phyloP scores from a whole-genome alignment of 2,329 filamentous ascomycete species.

The Aspergillus sclerotialis region DNA sequence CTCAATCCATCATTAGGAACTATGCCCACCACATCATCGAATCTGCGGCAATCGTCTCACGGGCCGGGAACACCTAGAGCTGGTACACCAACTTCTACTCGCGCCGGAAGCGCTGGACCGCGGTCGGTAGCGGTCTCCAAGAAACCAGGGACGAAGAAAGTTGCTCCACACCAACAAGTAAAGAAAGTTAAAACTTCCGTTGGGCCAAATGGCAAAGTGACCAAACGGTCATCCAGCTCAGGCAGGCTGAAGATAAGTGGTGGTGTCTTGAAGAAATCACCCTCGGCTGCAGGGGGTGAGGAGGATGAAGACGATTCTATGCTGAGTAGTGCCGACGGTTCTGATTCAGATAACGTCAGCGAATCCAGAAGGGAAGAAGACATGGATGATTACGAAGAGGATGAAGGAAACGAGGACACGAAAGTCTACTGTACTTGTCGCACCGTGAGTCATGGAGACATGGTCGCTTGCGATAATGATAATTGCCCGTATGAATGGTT shows the following conservation, averaged over 20 bases:
- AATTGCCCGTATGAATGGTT: slow-evolving; percentile 61
- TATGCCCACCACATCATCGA: slow-evolving; percentile 48
- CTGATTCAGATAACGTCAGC: slow-evolving; percentile 38
- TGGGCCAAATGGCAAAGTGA: slow-evolving; percentile 28
- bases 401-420: slow-evolving; percentile 50
- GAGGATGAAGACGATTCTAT: slow-evolving; percentile 49
- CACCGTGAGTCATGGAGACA: slow-evolving; percentile 58
- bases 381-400: slow-evolving; percentile 41
- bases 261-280: slow-evolving; percentile 33
- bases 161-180: slow-evolving; percentile 48
- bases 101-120: slow-evolving; percentile 56
- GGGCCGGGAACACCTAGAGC: slow-evolving; percentile 59
- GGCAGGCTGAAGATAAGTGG: slow-evolving; percentile 25
- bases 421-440: slow-evolving; percentile 61
- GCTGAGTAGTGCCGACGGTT: slow-evolving; percentile 44
- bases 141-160: slow-evolving; percentile 46
- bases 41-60: slow-evolving; percentile 53
- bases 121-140: slow-evolving; percentile 34
- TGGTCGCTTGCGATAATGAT: slow-evolving; percentile 63
- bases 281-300: slow-evolving; percentile 33
- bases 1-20: slow-evolving; percentile 47
- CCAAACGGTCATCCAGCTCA: slow-evolving; percentile 37
- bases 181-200: slow-evolving; percentile 31
- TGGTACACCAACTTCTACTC: slow-evolving; percentile 44
- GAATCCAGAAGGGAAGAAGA: slow-evolving; percentile 30